Percentiles rank a stretch among this genome's conserved stretches.
phyloP scores from a whole-genome alignment of 73 alveolate species.

The Halteria grandinella region DNA sequence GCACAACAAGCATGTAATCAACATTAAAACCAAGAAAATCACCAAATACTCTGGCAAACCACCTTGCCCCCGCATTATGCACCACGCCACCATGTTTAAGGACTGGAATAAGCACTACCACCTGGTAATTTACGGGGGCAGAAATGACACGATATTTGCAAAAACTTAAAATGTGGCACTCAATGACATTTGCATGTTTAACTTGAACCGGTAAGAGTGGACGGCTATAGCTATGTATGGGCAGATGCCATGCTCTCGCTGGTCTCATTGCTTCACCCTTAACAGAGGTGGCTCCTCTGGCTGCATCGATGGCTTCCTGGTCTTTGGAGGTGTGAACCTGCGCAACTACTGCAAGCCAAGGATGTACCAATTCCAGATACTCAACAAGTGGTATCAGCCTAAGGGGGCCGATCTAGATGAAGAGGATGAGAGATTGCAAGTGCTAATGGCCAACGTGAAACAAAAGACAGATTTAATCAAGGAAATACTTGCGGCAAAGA shows the following conservation, averaged over 20 bases:
- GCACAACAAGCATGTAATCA: conserved; percentile 1
- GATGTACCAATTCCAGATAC: conserved; percentile 9
- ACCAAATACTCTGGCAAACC: conserved; percentile 35
- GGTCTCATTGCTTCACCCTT: conserved; percentile 36
- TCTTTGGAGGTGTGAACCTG: conserved; percentile 55
- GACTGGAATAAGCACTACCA: conserved; percentile 42
- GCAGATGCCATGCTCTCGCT: conserved; percentile 59
- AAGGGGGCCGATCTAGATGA: neutral
- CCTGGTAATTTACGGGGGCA: conserved; percentile 47
- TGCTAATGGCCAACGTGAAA: conserved; percentile 14
- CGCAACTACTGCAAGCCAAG: conserved; percentile 36
- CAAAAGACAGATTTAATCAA: conserved; percentile 36
- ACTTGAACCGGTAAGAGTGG: conserved; percentile 31
- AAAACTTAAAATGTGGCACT: conserved; percentile 29
- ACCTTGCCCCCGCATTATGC: conserved; percentile 39
- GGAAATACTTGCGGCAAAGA: neutral
- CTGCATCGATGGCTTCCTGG: conserved; percentile 36
- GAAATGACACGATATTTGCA: conserved; percentile 45
- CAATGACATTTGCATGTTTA: conserved; percentile 55
- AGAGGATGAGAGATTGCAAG: conserved; percentile 12
- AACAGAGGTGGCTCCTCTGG: conserved; percentile 24
- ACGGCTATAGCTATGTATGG: conserved; percentile 41
- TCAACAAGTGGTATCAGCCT: conserved; percentile 20
- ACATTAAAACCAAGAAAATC: conserved; percentile 22
- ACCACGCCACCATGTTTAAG: conserved; percentile 12